Evolutionary conservation across 2,329 filamentous ascomycete genomes (phyloP), one percentile per base, ranked within the genome.

Genomic region (Calonectria montana): DNA sequence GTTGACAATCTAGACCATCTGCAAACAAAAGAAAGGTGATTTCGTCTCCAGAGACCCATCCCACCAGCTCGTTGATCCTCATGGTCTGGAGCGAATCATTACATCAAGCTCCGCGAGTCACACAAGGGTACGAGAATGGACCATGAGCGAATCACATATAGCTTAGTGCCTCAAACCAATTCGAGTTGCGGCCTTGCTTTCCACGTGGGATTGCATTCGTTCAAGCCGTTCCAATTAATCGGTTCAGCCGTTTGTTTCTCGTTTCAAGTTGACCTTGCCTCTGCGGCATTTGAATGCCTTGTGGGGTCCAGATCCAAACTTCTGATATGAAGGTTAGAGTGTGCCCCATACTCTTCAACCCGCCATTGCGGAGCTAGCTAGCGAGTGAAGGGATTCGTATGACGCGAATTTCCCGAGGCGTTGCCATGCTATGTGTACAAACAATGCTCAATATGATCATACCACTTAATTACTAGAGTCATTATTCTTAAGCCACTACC

Each of bases 1-100:
- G 45, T 68, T 27, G 37, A 21, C 43, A 50, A 53, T 47, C 45
- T 53, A 47, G 65, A 59, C 53, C 35, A 21, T 59, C 53, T 21
- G 45, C 45, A n/a, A 25, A 23, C 25, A 62, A 62, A 59, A 67
- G 55, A 55, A 67, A 53, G 21, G 55, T 39, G 23, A 48, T 50
- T 55, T 39, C 53, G 53, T 59, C 53, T 39, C 53, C 53, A 59
- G 27, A 35, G 10, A 25, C 25, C 21, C n/a, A 21, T 59, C 53
- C 53, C 53, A 59, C 53, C 31, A 37, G 21, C 21, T 39, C 31
- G 53, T 39, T 59, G 53, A 59, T 59, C 53, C 37, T 59, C 31
- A 23, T 13, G 23, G 7, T 35, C 21, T 23, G 21, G 35, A 59
- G 53, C 53, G 31, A 59, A 59, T 59, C 53, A 23, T 27, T 39